Evolutionary conservation across 2,329 filamentous ascomycete species (phyloP).

Genomic region (Aquanectria penicillioides): DNA sequence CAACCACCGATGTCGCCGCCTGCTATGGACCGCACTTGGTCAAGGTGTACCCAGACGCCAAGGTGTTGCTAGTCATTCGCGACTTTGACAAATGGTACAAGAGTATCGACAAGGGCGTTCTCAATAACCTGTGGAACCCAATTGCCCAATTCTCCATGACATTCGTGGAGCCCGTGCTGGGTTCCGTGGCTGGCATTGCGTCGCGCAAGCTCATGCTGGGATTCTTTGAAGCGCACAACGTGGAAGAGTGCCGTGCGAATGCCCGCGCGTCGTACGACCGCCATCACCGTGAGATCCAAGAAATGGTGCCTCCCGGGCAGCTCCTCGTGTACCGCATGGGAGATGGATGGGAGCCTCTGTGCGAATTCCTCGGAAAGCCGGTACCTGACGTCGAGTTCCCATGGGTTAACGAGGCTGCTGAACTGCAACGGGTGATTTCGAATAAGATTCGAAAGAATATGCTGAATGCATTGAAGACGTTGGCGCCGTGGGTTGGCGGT

Average conservation of each 20-base stretch:
- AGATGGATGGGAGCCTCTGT: conserved; percentile 51
- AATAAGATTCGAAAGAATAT: conserved; percentile 23
- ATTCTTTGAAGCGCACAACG: conserved; percentile 36
- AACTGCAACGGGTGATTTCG: conserved; percentile 21
- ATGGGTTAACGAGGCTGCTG: conserved; percentile 43
- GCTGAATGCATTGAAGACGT: conserved; percentile 4
- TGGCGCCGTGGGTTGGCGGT: conserved; percentile 31
- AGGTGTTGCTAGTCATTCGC: conserved; percentile 45
- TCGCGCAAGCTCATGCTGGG: conserved; percentile 43
- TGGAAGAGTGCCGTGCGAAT: conserved; percentile 35
- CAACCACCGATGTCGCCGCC: conserved; percentile 42
- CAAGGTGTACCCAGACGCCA: conserved; percentile 45
- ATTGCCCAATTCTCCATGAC: conserved; percentile 28
- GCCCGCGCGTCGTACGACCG: conserved; percentile 40
- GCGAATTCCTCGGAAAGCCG: conserved; percentile 47
- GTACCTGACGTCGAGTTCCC: conserved; percentile 46
- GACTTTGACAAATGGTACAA: conserved; percentile 45
- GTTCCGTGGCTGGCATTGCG: conserved; percentile 37
- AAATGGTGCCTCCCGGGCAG: conserved; percentile 37
- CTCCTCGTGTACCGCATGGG: conserved; percentile 46
- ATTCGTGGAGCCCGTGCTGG: conserved; percentile 45
- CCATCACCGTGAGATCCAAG: conserved; percentile 42
- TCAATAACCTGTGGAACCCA: conserved; percentile 37
- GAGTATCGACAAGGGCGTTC: conserved; percentile 44
- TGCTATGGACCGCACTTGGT: conserved; percentile 44